Evolutionary conservation across 148 eudicot genomes (phyloP).

Genomic region (Rhododendron kiyosumense): DNA sequence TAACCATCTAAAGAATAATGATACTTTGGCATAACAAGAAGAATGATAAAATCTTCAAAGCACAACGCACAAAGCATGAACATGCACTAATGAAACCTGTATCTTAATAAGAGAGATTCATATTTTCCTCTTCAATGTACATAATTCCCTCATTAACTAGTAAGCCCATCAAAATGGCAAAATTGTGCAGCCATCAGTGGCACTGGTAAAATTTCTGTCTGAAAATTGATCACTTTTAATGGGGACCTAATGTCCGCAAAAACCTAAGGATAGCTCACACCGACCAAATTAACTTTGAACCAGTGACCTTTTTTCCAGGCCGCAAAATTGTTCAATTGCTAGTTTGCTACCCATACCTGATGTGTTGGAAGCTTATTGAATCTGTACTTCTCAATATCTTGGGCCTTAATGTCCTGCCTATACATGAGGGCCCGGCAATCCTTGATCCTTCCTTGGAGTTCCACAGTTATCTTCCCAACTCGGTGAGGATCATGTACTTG

Average conservation of each 20-base stretch:
- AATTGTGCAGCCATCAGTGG: neutral
- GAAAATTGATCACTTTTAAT: neutral
- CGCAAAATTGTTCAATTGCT: neutral
- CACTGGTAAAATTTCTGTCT: neutral
- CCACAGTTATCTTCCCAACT: constrained; percentile 73
- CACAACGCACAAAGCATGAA: neutral
- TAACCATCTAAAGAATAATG: neutral
- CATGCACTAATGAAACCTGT: neutral
- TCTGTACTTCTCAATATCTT: constrained; percentile 61
- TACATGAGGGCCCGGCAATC: constrained; percentile 81
- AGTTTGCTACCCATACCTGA: constrained; percentile 53
- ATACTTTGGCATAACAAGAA: neutral
- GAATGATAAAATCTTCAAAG: neutral
- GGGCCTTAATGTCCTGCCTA: constrained; percentile 84
- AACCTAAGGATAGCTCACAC: neutral
- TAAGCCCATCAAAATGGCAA: neutral
- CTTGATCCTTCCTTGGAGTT: constrained; percentile 75
- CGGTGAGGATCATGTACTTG: constrained; percentile 70
- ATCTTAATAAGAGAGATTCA: neutral
- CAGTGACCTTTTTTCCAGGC: neutral
- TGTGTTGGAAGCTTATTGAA: constrained; percentile 65
- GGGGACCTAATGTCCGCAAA: neutral
- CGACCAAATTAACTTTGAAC: neutral
- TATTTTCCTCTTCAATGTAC: constrained; percentile 1
- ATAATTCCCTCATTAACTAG: neutral